Base-by-base conservation (phyloP, 148 eudicot genomes). In the Beta vulgaris region DNA sequence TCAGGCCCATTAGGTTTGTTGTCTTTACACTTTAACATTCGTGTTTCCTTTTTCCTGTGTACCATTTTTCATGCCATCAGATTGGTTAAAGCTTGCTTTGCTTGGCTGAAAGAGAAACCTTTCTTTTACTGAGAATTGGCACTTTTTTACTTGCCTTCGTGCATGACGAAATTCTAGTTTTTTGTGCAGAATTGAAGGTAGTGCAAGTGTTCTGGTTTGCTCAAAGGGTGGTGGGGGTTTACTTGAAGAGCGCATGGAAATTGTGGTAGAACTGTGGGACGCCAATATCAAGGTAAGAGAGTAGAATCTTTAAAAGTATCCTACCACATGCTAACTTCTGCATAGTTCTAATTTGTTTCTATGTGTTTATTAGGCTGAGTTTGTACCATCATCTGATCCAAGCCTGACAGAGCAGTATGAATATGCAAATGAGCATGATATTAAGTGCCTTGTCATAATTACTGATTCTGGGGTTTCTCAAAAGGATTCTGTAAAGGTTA, bases 361-460 rank as follows among this genome's bases (percentile, higher is more conserved):
- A 25, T 36, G 13, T 68, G 37, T 18, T 29, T 72, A 34, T 71
- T 77, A 93, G 98, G 98, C 98, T 16, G 96, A 89, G 71, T 86
- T 86, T 81, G 90, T 94, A 21, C 93, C 97, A 2, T 58, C 85
- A 21, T 77, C 86, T 79, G 98, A 94, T 83, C 98, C 98, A 77
- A 94, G 98, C 88, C 86, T 94, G 54, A 94, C 93, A n/a, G 96
- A 90, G 72, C 98, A 94, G 78, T 94, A 91, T 75, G 98, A 94
- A 78, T 94, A 88, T 85, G 98, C 98, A 44, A 94, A 87, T 66
- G 98, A 94, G 74, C 89, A 89, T 77, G 98, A 94, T 78, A 92
- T 94, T 72, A 90, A 87, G 83, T 92, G 92, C 67, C 93, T 94
- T 70, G 91, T 94, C 77, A 91, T 91, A 62, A 85, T 94, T 43